A percentile compares a stretch with the other conserved stretches of the same genome.
Evolutionary conservation across 495 filamentous ascomycete species (phyloP).

Genomic region (Lasiosphaeris hirsuta): DNA sequence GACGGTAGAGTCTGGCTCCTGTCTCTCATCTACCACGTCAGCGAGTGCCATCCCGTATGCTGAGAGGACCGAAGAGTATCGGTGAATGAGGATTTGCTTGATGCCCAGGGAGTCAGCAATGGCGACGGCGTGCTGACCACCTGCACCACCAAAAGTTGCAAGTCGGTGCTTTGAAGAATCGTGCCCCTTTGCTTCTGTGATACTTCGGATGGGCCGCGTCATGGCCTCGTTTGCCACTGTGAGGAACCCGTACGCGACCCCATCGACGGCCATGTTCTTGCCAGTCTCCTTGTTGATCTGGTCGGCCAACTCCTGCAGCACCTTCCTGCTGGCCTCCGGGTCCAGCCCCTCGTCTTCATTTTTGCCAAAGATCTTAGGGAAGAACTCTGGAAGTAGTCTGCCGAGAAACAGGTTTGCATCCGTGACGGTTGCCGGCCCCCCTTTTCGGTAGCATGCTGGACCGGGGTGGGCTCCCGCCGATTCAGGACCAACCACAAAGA

Average conservation of each 20-base stretch:
- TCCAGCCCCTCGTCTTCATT: conserved; percentile 88
- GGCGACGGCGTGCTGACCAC: conserved; percentile 94
- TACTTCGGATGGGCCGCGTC: conserved; percentile 84
- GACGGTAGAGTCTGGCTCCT: conserved; percentile 83
- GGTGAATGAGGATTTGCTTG: conserved; percentile 79
- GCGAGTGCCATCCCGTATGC: conserved; percentile 97
- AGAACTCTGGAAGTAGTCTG: conserved; percentile 86
- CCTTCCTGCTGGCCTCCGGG: conserved; percentile 66
- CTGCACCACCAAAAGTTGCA: conserved; percentile 91
- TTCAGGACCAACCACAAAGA: conserved; percentile 96
- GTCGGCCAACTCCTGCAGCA: conserved; percentile 74
- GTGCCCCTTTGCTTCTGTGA: conserved; percentile 92
- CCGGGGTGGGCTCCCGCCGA: conserved; percentile 91
- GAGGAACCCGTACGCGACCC: conserved; percentile 87
- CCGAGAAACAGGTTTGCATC: conserved; percentile 92
- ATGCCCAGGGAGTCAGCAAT: conserved; percentile 90
- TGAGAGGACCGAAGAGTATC: conserved; percentile 90
- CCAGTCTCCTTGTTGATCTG: conserved; percentile 68
- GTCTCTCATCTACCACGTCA: conserved; percentile 89
- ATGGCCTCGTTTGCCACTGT: conserved; percentile 95
- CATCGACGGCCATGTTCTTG: conserved; percentile 75
- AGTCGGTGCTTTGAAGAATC: conserved; percentile 87
- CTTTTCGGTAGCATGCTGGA: conserved; percentile 92
- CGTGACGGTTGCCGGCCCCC: conserved; percentile 86
- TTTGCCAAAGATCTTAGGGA: conserved; percentile 94